These are phyloP conservation scores for Geosmithia morbida DNA, from an alignment of 2,329 filamentous ascomycete genomes.

Conservation along the genomic window DNA sequence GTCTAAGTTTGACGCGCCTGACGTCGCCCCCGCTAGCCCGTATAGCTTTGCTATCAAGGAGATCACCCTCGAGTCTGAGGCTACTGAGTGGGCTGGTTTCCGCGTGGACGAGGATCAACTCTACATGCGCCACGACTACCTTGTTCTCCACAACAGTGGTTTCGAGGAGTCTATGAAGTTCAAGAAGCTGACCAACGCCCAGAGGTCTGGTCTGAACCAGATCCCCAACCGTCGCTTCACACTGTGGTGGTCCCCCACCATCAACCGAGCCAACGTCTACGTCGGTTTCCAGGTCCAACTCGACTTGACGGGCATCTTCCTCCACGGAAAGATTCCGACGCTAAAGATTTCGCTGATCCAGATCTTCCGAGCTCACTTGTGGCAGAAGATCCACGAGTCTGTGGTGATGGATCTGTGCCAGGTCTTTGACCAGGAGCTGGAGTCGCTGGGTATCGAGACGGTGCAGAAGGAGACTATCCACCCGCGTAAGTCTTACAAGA, in stretches of 20 bases:
- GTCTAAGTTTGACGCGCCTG: slow-evolving; percentile 4
- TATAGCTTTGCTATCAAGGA: slow-evolving; percentile 19
- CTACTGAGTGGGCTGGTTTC: slow-evolving; percentile 34
- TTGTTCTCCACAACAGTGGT: slow-evolving; percentile 32
- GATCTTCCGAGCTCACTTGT: slow-evolving; percentile 98
- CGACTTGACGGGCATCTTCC: slow-evolving; percentile 94
- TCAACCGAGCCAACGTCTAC: slow-evolving; percentile 93
- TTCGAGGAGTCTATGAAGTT: slow-evolving; percentile 73
- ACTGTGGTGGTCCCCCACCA: slow-evolving; percentile 90
- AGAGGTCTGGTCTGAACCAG: slow-evolving; percentile 91
- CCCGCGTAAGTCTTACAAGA: slow-evolving; percentile 98
- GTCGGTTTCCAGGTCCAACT: slow-evolving; percentile 99
- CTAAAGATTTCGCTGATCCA: slow-evolving; percentile 97
- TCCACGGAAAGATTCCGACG: slow-evolving; percentile 97
- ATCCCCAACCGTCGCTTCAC: slow-evolving; percentile 98
- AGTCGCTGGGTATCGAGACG: slow-evolving; percentile 89
- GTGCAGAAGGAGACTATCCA: slow-evolving; percentile 99
- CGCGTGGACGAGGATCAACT: slow-evolving; percentile 34
- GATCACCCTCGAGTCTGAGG: slow-evolving; percentile 24
- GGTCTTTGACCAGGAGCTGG: slow-evolving; percentile 93
- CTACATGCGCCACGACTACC: slow-evolving; percentile 31
- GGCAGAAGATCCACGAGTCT: slow-evolving; percentile 99
- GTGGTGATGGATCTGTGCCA: slow-evolving; percentile 99
- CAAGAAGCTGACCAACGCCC: slow-evolving; percentile 96
- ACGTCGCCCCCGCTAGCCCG: slow-evolving; percentile 13